Conservation (phyloP, 2,329 filamentous ascomycete genomes). For the Venturia carpophila region DNA sequence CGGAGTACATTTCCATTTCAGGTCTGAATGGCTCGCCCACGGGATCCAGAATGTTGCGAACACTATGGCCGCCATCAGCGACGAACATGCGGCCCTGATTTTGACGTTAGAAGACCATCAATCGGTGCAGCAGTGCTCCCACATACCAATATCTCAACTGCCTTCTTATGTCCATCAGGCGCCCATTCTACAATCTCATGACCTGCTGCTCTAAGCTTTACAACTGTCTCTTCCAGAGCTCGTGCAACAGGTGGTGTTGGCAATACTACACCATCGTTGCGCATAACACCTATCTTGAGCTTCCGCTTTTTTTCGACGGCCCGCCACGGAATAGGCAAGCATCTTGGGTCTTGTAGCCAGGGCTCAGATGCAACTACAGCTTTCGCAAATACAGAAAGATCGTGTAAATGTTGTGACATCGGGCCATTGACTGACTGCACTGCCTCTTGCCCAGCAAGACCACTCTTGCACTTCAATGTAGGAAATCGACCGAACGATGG, state of each 20-base stretch:
- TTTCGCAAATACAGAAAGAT: conserved; percentile 39
- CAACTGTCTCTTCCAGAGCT: conserved; percentile 38
- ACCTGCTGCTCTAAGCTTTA: conserved; percentile 43
- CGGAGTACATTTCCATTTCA: conserved; percentile 41
- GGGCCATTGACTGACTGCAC: conserved; percentile 58
- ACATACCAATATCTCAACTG: conserved; percentile 42
- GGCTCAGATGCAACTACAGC: conserved; percentile 39
- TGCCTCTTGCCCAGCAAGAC: conserved; percentile 57
- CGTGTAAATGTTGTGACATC: conserved; percentile 48
- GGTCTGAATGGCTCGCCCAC: conserved; percentile 41
- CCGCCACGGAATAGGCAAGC: conserved; percentile 48
- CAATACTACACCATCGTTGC: conserved; percentile 23
- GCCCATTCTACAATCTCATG: conserved; percentile 52
- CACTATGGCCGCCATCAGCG: conserved; percentile 44
- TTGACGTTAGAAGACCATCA: conserved; percentile 15
- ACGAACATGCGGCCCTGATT: conserved; percentile 37
- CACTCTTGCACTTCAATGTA: conserved; percentile 46
- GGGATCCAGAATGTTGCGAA: conserved; percentile 34
- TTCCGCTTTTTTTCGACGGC: conserved; percentile 34
- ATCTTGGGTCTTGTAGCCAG: conserved; percentile 46
- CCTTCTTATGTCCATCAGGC: conserved; percentile 45
- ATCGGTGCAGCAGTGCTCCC: conserved; percentile 18
- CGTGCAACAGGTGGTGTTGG: conserved; percentile 22
- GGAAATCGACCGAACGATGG: conserved; percentile 55
- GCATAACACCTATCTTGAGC: conserved; percentile 23